Conservation (phyloP, 1,284 basidiomycete genomes). For the Sanghuangporus weigelae region DNA sequence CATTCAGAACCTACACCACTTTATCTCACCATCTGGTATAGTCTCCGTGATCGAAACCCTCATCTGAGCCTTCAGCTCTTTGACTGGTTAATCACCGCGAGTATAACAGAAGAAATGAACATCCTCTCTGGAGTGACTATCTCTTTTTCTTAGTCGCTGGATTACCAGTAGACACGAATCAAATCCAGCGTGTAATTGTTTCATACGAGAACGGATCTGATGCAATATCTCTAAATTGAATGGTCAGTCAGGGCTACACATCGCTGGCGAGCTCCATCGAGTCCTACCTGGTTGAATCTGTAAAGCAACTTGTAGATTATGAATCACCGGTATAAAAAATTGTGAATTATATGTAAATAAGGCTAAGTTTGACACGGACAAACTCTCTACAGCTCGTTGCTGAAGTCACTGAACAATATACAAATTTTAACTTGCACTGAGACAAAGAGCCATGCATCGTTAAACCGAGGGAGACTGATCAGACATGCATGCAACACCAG, state of each 20-base stretch:
- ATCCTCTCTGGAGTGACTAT: slow-evolving; percentile 31
- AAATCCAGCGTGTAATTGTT: slow-evolving; percentile 42
- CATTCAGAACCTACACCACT: slow-evolving; percentile 39
- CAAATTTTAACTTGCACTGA: slow-evolving; percentile 29
- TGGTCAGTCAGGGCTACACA: background rate
- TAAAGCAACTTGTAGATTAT: background rate
- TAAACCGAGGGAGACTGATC: background rate
- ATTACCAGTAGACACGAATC: slow-evolving; percentile 33
- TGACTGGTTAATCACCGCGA: slow-evolving; percentile 24
- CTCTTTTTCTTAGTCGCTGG: slow-evolving; percentile 28
- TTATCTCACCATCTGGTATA: slow-evolving; percentile 28
- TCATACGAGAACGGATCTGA: slow-evolving; percentile 35
- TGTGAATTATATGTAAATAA: slow-evolving; percentile 18
- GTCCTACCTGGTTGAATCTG: slow-evolving; percentile 30
- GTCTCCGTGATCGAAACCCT: slow-evolving; percentile 27
- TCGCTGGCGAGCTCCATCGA: slow-evolving; percentile 28
- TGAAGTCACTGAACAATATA: slow-evolving; percentile 32
- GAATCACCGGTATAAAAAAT: background rate
- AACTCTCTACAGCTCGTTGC: slow-evolving; percentile 29
- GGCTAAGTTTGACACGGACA: slow-evolving; percentile 26
- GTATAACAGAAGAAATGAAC: slow-evolving; percentile 16
- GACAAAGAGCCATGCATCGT: background rate
- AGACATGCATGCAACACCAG: slow-evolving; percentile 36
- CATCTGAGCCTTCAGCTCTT: background rate
- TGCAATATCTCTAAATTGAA: slow-evolving; percentile 23